These are phyloP conservation scores for Lepiota subincarnata DNA, from an alignment of 768 basidiomycete genomes.

Conservation along the genomic window DNA sequence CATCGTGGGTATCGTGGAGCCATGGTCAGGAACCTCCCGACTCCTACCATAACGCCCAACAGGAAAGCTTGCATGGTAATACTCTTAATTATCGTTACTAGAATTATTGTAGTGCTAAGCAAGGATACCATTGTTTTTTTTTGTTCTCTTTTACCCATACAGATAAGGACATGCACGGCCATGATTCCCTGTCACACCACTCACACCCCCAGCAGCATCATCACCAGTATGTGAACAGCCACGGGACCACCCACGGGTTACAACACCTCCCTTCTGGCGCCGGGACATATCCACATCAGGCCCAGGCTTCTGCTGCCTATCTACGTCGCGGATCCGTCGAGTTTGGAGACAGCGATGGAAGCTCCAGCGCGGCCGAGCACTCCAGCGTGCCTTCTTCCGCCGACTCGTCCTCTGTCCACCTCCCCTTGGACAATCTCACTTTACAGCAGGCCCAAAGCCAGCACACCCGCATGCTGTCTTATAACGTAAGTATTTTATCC, in stretches of 20 bases:
- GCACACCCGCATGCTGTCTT: not conserved
- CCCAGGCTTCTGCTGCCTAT: slow-evolving; percentile 10
- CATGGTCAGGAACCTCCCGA: not conserved
- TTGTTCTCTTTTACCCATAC: slow-evolving; percentile 9
- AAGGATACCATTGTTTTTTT: slow-evolving; percentile 16
- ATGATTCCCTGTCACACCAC: slow-evolving; percentile 14
- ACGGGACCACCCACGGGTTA: slow-evolving; percentile 5
- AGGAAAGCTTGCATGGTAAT: slow-evolving; percentile 25
- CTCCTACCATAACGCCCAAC: slow-evolving; percentile 12
- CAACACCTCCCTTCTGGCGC: slow-evolving; percentile 8
- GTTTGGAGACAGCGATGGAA: slow-evolving; percentile 37
- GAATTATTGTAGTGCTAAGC: slow-evolving; percentile 30
- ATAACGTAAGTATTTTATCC: slow-evolving; percentile 10
- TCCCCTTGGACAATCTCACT: slow-evolving; percentile 30
- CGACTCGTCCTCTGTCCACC: slow-evolving; percentile 47
- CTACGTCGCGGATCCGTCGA: slow-evolving; percentile 31
- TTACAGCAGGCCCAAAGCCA: not conserved
- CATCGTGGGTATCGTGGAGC: slow-evolving; percentile 10
- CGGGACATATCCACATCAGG: slow-evolving; percentile 2
- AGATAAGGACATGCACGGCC: slow-evolving; percentile 13
- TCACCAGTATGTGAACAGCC: slow-evolving; percentile 5
- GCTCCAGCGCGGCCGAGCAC: slow-evolving; percentile 28
- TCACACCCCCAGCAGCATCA: slow-evolving; percentile 10
- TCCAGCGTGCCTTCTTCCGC: slow-evolving; percentile 49
- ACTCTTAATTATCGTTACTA: slow-evolving; percentile 26